These are phyloP conservation scores for Crinitomyces ghanaensis DNA, from an alignment of 805 yeast species.

Conservation along the genomic window DNA sequence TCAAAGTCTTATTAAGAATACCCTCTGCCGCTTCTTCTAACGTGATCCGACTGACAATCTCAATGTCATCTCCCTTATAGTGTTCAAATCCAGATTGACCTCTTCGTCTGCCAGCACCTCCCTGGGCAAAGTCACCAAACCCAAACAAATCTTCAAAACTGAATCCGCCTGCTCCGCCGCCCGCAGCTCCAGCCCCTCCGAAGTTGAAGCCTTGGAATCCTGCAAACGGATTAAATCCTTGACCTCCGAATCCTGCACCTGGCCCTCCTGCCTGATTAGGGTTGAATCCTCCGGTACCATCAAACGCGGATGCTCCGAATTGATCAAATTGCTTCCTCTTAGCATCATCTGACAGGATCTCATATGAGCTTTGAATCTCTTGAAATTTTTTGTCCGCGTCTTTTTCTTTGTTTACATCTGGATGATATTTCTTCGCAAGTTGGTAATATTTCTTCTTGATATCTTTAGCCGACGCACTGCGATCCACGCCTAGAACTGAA, in stretches of 20 bases:
- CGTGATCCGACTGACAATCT: constrained; percentile 57
- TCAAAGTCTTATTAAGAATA: constrained; percentile 57
- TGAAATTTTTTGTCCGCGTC: constrained; percentile 86
- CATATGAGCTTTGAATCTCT: constrained; percentile 89
- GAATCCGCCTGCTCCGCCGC: constrained; percentile 28
- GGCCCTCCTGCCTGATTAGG: constrained; percentile 44
- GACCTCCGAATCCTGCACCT: constrained; percentile 37
- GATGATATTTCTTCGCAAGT: constrained; percentile 88
- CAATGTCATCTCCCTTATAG: constrained; percentile 81
- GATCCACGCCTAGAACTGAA: constrained; percentile 64
- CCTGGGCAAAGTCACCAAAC: constrained; percentile 33
- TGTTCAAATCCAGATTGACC: constrained; percentile 50
- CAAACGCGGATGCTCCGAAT: constrained; percentile 81
- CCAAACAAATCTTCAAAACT: constrained; percentile 57
- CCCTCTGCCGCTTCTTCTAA: constrained; percentile 75
- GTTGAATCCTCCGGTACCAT: constrained; percentile 38
- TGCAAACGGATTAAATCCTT: constrained; percentile 30
- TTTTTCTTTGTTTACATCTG: constrained; percentile 88
- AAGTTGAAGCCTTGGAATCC: constrained; percentile 31
- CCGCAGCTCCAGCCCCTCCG: constrained; percentile 29
- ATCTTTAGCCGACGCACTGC: constrained; percentile 61
- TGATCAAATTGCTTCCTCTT: constrained; percentile 87
- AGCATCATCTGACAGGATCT: constrained; percentile 70
- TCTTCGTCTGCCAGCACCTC: constrained; percentile 27
- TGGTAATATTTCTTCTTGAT: constrained; percentile 92